These are phyloP conservation scores for Wickerhamiella qilinensis DNA, from an alignment of 805 yeast genomes.

Conservation along the genomic window DNA sequence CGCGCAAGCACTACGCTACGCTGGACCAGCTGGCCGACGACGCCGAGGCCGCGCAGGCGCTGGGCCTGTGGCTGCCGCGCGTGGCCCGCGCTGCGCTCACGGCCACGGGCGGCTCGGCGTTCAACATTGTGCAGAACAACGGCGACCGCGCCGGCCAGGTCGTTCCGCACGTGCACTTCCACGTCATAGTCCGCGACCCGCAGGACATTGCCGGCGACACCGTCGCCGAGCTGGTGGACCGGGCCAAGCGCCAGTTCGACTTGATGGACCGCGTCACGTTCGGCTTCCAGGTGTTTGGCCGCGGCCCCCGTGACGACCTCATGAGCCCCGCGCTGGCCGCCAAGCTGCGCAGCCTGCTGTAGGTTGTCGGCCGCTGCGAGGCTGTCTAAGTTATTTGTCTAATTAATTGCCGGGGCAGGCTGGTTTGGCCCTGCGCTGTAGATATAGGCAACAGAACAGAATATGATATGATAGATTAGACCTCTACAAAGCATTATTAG, in stretches of 20 bases:
- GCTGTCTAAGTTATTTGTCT: too few relatives aligned
- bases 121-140: conserved; percentile 29
- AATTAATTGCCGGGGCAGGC: too few relatives aligned
- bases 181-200: conserved; percentile 53
- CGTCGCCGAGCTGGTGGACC: conserved; percentile 4
- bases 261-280: conserved; percentile 11
- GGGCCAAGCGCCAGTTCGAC: conserved; percentile 2
- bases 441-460: too few relatives aligned
- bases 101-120: conserved; percentile 15
- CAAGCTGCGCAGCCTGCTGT: background rate
- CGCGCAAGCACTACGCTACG: conserved; percentile 19
- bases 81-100: conserved; percentile 15
- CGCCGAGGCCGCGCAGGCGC: conserved; percentile 9
- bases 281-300: conserved; percentile 18
- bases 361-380: too few relatives aligned
- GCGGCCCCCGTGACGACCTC: conserved; percentile 16
- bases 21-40: conserved; percentile 16
- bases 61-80: conserved; percentile 13
- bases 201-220: conserved; percentile 1
- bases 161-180: conserved; percentile 87
- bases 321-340: background rate
- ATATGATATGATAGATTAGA: too few relatives aligned
- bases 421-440: too few relatives aligned
- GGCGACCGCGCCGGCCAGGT: conserved; percentile 89
- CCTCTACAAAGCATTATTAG: too few relatives aligned